phyloP scores from a whole-genome alignment of 495 filamentous ascomycete species.

The Thermochaetoides thermophila region DNA sequence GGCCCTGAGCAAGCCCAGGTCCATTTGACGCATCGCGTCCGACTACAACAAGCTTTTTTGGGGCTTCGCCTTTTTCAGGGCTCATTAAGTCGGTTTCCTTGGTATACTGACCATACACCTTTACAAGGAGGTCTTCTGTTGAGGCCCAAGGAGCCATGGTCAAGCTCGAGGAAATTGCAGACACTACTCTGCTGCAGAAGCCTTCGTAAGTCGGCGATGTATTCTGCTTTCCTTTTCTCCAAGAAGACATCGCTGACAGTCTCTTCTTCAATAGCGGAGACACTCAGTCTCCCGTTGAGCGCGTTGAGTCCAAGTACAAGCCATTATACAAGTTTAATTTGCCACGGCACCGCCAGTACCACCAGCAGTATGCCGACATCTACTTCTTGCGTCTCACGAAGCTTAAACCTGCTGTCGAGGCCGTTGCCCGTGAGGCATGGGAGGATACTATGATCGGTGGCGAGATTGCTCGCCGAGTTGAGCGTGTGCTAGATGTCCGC shows the following conservation, averaged over 20 bases:
- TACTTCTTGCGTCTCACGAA: slow-evolving; percentile 85
- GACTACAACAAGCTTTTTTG: slow-evolving; percentile 1
- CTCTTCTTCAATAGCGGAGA: no score
- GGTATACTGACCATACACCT: no score
- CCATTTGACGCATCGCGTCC: not conserved
- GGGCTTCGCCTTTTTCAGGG: not conserved
- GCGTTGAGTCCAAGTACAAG: slow-evolving; percentile 51
- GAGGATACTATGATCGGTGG: slow-evolving; percentile 61
- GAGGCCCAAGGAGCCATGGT: slow-evolving; percentile 10
- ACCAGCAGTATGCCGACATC: slow-evolving; percentile 93
- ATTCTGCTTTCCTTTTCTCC: no score
- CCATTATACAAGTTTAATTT: slow-evolving; percentile 60
- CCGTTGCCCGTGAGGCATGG: slow-evolving; percentile 61
- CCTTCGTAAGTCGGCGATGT: slow-evolving; percentile 12
- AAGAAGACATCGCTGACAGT: no score
- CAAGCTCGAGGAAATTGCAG: slow-evolving; percentile 17
- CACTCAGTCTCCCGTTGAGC: slow-evolving; percentile 19
- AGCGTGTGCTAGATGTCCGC: slow-evolving; percentile 85
- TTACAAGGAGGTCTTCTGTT: not conserved
- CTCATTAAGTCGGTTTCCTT: not conserved
- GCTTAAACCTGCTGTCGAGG: slow-evolving; percentile 72
- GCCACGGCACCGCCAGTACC: slow-evolving; percentile 59
- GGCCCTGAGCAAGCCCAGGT: not conserved
- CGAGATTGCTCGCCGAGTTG: slow-evolving; percentile 57
- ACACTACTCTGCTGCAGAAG: slow-evolving; percentile 16